Evolutionary conservation across 1,139 yeast genomes (phyloP).

Genomic region (Sugiyamaella japonica): DNA sequence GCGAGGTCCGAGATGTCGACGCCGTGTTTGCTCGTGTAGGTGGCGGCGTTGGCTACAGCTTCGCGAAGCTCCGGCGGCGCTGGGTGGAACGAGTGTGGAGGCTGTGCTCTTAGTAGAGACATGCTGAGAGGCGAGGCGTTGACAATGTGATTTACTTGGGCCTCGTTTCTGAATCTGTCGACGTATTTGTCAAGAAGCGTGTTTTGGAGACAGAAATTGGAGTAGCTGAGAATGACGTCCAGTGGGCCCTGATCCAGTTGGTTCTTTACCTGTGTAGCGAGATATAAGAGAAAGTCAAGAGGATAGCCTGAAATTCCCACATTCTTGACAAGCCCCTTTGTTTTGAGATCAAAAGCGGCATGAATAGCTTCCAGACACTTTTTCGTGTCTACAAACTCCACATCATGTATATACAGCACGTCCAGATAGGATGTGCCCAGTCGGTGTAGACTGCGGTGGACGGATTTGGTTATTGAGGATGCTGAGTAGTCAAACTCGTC

Average conservation of each 20-base stretch:
- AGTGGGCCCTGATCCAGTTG: constrained; percentile 48
- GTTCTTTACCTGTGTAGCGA: constrained; percentile 43
- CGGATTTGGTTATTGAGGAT: constrained; percentile 59
- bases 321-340: constrained; percentile 60
- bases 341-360: constrained; percentile 58
- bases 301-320: constrained; percentile 92
- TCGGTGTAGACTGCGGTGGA: constrained; percentile 63
- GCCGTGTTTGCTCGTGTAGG: constrained; percentile 42
- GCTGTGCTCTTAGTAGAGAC: constrained; percentile 72
- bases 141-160: constrained; percentile 57
- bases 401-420: constrained; percentile 82
- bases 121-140: constrained; percentile 87
- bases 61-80: constrained; percentile 60
- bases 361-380: constrained; percentile 62
- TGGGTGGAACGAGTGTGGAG: constrained; percentile 80
- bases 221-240: constrained; percentile 77
- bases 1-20: constrained; percentile 80
- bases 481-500: constrained; percentile 76
- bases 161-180: constrained; percentile 51
- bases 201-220: constrained; percentile 83
- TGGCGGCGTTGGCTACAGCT: constrained; percentile 57
- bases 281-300: constrained; percentile 54
- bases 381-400: constrained; percentile 68
- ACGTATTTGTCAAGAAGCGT: constrained; percentile 53
- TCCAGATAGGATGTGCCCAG: constrained; percentile 70